Base-by-base conservation (phyloP, 2,329 filamentous ascomycete genomes). In the Claviceps sp. region DNA sequence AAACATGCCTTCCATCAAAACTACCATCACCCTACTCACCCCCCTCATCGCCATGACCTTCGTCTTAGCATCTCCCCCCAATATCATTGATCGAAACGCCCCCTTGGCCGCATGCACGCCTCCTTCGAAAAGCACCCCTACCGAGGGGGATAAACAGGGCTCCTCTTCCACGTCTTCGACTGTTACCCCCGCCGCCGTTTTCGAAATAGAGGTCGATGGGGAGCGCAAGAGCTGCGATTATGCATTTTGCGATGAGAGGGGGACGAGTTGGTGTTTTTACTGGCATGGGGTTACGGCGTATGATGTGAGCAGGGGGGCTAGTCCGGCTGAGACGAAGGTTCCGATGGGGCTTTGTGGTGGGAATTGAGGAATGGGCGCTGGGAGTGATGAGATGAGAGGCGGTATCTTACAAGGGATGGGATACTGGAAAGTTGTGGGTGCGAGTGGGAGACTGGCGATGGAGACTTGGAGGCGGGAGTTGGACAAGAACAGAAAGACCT, bases 281-380 rank as follows among this genome's bases (percentile, higher is more conserved):
- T 72, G 68, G 62, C 61, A 58, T 24, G 68, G 68, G 16, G 55
- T 69, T 45, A 70, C 65, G 6, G 58, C 59, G n/a, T 69, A 61
- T 53, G 61, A 70, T 48, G 53, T 58, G 18, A 60, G 57, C 1
- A 56, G 58, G 5, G 69, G 68, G 0, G 63, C 63, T 5, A 49
- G 67, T 14, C 68, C 69, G 3, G 70, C 67, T 2, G 69, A 70
- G 60, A 64, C 62, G 24, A 59, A 60, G n/a, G 61, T 59, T 2
- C 55, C 59, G 3, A 38, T 70, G 0, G 68, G 68, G 2, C 45
- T 53, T 13, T 70, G 67, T 50, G 40, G n/a, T 9, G 40, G n/a
- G n/a, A 3, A 4, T 41, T 18, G 40, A n/a, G 40, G 0, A 8
- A 4, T 34, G 9, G 30, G 30, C 30, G 30, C 30, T 34, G 30